Evolutionary conservation across 352 stramenopile species (phyloP).

Genomic region (Globisporangium recalcitrans): DNA sequence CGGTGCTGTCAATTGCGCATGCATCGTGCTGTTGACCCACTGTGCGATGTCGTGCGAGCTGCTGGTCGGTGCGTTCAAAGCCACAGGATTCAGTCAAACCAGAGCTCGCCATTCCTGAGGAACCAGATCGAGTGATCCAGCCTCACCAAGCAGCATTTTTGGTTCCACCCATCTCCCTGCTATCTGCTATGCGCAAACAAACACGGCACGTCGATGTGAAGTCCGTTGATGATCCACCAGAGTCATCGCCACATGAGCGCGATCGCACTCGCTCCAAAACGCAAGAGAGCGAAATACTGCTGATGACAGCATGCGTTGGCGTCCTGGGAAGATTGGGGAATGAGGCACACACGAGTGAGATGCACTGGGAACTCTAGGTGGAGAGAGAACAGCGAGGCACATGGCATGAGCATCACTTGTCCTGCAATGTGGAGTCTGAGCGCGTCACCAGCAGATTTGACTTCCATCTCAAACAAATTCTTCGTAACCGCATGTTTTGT

Average conservation of each 20-base stretch:
- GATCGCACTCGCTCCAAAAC: no score
- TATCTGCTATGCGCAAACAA: background rate
- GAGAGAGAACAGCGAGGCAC: no score
- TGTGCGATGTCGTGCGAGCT: no score
- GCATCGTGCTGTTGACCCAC: no score
- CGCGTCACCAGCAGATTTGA: background rate
- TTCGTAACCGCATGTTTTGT: background rate
- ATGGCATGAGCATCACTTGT: background rate
- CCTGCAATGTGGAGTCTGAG: background rate
- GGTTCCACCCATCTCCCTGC: background rate
- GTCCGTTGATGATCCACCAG: background rate
- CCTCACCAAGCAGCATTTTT: background rate
- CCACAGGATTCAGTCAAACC: no score
- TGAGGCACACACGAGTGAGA: background rate
- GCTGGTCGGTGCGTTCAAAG: no score
- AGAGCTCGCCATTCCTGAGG: no score
- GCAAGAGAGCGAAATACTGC: background rate
- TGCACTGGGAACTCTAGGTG: no score
- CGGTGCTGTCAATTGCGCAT: no score
- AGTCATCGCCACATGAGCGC: background rate
- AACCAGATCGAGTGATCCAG: background rate
- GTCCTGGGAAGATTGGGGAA: background rate
- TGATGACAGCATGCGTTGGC: background rate
- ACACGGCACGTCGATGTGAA: no score
- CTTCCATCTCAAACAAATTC: background rate